Evolutionary conservation across 2,329 filamentous ascomycete genomes (phyloP), one percentile per base, ranked within the genome.

Genomic region (Leptographium flavum): DNA sequence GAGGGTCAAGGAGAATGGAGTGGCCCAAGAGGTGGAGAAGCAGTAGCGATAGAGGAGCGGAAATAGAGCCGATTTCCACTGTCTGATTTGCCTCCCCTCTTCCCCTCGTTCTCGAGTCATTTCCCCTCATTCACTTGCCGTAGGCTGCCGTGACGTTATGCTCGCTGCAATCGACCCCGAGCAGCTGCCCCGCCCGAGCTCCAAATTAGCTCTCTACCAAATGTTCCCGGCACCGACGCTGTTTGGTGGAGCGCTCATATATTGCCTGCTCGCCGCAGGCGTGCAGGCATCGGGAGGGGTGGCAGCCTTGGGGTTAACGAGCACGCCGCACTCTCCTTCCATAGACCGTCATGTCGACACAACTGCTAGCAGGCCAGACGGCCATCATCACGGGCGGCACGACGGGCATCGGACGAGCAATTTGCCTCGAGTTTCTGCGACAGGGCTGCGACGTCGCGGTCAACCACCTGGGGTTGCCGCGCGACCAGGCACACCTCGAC

Each of bases 381-480:
- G 85, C 85, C 62, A 83, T 87, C 59, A 87, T 94, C 56, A 94
- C 87, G 0, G 87, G 87, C 52, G 87, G 84, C 47, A 81, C 82
- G 4, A 93, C 86, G 1, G 87, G 87, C 45, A 94, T 94, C 55
- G 87, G 87, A 43, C 76, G 84, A 52, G 87, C 87, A 53, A 93
- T 94, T 51, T 79, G 82, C 36, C 72, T 94, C 42, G 81, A 80
- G 55, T 93, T 85, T 60, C 67, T 90, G 43, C 69, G 72, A 5
- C 84, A 93, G 54, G 87, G 87, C 52, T 83, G 82, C 53, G 73
- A 75, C 58, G 83, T 93, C 28, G 78, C 83, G 25, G 76, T 93
- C 49, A 94, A 92, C 66, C 83, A 92, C 58, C 73, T 88, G 3
- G 82, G 74, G 46, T 68, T 77, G 7, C 59, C 63, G 4, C 62